A percentile compares a stretch with the other conserved stretches of the same genome.
Evolutionary conservation across 73 alveolate species (phyloP).

Genomic region (Paramecium sonneborni): DNA sequence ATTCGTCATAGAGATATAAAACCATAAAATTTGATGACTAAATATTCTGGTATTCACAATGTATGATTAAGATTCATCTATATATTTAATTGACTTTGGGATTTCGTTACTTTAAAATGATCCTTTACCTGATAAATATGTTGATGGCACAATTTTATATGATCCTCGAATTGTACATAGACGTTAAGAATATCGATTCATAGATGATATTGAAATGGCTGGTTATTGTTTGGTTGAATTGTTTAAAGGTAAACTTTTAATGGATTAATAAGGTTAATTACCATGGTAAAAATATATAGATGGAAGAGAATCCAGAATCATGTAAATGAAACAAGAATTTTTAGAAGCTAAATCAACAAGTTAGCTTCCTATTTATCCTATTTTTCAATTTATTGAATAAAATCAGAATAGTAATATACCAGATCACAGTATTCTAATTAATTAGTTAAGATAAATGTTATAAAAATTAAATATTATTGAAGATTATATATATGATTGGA

Average conservation of each 20-base stretch:
- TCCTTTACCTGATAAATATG: neutral
- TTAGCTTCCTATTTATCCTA: neutral
- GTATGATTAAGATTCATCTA: constrained; percentile 15
- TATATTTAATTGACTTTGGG: constrained; percentile 16
- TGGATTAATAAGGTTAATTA: neutral
- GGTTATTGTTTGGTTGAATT: constrained; percentile 9
- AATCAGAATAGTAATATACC: neutral
- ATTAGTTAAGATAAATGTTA: neutral
- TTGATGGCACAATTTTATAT: constrained; percentile 28
- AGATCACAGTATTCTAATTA: no score
- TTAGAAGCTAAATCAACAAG: neutral
- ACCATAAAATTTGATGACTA: constrained; percentile 20
- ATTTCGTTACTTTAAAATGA: neutral
- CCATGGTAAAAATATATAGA: constrained; percentile 30
- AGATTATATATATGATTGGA: neutral
- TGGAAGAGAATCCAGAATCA: constrained; percentile 6
- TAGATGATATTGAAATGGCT: constrained; percentile 24
- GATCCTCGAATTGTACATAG: neutral
- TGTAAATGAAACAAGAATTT: constrained; percentile 13
- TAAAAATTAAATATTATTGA: no score
- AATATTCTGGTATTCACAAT: neutral
- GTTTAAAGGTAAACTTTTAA: neutral
- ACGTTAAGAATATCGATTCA: neutral
- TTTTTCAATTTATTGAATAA: neutral
- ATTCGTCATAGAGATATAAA: constrained; percentile 42